phyloP scores from a whole-genome alignment of 1,284 basidiomycete genomes.

The Abortiporus biennis region DNA sequence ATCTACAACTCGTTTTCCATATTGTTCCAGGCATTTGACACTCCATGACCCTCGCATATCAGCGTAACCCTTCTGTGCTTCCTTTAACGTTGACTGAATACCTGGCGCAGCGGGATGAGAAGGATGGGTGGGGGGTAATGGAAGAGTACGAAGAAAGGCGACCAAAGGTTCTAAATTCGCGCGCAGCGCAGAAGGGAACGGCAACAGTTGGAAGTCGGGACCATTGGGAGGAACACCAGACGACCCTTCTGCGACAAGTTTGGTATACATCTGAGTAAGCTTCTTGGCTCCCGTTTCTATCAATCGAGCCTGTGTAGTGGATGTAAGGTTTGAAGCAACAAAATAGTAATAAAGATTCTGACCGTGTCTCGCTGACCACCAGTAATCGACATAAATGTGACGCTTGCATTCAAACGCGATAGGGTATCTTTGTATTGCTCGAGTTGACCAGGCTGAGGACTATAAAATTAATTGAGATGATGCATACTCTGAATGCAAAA shows the following conservation, averaged over 20 bases:
- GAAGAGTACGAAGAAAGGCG: constrained; percentile 60
- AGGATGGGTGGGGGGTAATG: constrained; percentile 69
- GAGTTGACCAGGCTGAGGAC: constrained; percentile 65
- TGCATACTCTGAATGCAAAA: not conserved
- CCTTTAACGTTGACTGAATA: constrained; percentile 59
- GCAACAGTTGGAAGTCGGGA: constrained; percentile 44
- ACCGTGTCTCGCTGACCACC: constrained; percentile 56
- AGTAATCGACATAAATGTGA: constrained; percentile 67
- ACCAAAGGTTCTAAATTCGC: constrained; percentile 56
- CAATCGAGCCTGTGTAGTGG: constrained; percentile 51
- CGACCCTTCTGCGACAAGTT: constrained; percentile 74
- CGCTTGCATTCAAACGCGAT: constrained; percentile 68
- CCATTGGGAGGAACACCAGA: constrained; percentile 62
- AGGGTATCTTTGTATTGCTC: constrained; percentile 62
- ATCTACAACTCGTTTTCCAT: constrained; percentile 61
- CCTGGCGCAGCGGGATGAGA: constrained; percentile 66
- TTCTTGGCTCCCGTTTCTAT: constrained; percentile 78
- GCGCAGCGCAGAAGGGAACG: constrained; percentile 51
- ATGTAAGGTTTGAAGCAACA: constrained; percentile 3
- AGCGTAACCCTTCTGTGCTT: constrained; percentile 74
- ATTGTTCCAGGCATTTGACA: constrained; percentile 63
- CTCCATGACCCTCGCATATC: constrained; percentile 79
- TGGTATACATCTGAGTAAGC: constrained; percentile 71
- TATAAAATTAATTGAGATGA: constrained; percentile 20
- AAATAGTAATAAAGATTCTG: constrained; percentile 14